Conservation (phyloP, 345 rosid species). For the Moringa oleifera region DNA sequence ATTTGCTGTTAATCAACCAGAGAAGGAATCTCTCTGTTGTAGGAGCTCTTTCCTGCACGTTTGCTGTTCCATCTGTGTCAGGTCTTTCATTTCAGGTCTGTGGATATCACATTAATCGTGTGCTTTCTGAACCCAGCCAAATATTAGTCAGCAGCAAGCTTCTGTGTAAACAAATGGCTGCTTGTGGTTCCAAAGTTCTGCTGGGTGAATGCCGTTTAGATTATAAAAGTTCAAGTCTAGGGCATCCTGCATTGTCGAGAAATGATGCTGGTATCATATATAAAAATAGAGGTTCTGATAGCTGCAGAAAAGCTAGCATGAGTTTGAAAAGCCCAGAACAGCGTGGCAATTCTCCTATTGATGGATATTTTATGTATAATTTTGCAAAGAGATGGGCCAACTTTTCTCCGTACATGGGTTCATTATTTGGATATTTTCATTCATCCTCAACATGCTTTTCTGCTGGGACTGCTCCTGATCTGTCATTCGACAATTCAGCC, state of each 20-base stretch:
- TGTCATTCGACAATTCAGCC: conserved; percentile 51
- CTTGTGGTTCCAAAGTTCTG: conserved; percentile 36
- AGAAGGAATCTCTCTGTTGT: conserved; percentile 72
- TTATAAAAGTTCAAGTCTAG: conserved; percentile 31
- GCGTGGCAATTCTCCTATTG: conserved; percentile 30
- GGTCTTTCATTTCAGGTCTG: conserved; percentile 86
- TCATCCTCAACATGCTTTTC: conserved; percentile 39
- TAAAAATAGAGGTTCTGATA: conserved; percentile 24
- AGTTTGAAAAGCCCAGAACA: conserved; percentile 45
- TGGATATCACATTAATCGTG: conserved; percentile 75
- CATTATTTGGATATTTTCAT: conserved; percentile 50
- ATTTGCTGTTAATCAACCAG: conserved; percentile 42
- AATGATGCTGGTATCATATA: conserved; percentile 20
- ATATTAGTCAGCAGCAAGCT: conserved; percentile 24
- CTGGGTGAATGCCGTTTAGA: conserved; percentile 31
- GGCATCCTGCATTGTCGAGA: conserved; percentile 14
- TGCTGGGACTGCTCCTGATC: conserved; percentile 65
- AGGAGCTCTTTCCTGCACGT: conserved; percentile 67
- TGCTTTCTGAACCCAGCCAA: conserved; percentile 35
- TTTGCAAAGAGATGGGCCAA: conserved; percentile 46
- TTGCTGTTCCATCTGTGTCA: conserved; percentile 88
- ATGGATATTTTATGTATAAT: conserved; percentile 47
- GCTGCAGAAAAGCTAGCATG: conserved; percentile 56
- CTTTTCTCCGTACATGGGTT: conserved; percentile 25
- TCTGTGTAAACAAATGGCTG: conserved; percentile 45